Percentiles rank a stretch among this genome's conserved stretches.
phyloP scores from a whole-genome alignment of 2,329 filamentous ascomycete species.

The Penicillium sp. region DNA sequence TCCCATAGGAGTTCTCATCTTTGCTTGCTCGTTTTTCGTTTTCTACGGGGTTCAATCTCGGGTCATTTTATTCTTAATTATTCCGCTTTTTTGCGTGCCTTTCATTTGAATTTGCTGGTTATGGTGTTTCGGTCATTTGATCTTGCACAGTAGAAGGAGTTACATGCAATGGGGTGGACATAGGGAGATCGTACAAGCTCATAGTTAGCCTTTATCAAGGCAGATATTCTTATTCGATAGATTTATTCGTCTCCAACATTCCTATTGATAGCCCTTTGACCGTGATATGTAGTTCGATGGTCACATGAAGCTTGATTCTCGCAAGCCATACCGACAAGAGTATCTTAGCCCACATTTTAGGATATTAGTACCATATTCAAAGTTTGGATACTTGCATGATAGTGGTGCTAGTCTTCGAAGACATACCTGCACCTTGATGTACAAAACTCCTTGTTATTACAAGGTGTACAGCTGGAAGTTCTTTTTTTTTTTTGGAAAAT shows the following conservation, averaged over 20 bases:
- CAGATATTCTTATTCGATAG: not conserved
- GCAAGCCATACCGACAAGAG: not conserved
- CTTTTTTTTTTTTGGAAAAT: not conserved
- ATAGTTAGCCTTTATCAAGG: not conserved
- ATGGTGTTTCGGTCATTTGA: not conserved
- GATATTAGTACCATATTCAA: no score
- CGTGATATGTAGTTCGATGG: not conserved
- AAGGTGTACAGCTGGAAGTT: not conserved
- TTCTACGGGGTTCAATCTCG: not conserved
- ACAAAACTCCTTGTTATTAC: not conserved
- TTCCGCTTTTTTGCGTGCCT: not conserved
- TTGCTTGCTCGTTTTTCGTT: not conserved
- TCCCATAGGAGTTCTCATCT: no score
- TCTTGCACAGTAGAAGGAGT: not conserved
- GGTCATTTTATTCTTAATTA: not conserved
- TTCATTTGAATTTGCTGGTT: not conserved
- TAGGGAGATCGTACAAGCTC: not conserved
- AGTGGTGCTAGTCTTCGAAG: not conserved
- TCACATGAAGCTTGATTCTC: no score
- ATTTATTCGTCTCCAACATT: not conserved
- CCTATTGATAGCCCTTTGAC: not conserved
- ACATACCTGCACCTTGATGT: not conserved
- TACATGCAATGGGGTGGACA: not conserved
- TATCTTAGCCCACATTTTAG: no score
- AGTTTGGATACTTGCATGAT: no score